Percentiles rank a stretch among this genome's conserved stretches.
These are phyloP conservation scores for Madurella fahalii DNA, from an alignment of 2,329 filamentous ascomycete species.

Conservation along the genomic window DNA sequence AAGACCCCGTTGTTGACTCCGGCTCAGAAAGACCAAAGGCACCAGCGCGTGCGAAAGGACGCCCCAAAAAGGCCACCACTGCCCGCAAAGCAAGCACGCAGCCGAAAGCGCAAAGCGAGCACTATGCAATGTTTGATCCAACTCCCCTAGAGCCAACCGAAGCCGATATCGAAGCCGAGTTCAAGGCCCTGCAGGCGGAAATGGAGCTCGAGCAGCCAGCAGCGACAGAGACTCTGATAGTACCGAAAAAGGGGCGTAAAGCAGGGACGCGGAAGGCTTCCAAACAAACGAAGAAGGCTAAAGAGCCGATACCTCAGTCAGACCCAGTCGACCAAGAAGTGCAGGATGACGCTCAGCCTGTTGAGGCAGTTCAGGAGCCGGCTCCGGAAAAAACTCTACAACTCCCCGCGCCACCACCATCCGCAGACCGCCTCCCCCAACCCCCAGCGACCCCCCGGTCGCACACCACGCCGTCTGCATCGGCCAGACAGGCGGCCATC, in stretches of 20 bases:
- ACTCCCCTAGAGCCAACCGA: conserved; percentile 43
- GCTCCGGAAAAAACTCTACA: conserved; percentile 5
- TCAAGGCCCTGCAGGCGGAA: conserved; percentile 46
- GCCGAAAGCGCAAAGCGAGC: conserved; percentile 30
- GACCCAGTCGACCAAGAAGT: conserved; percentile 20
- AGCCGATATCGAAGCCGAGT: conserved; percentile 47
- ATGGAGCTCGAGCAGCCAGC: conserved; percentile 39
- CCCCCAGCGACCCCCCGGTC: conserved; percentile 42
- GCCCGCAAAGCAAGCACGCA: conserved; percentile 27
- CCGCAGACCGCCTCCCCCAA: conserved; percentile 15
- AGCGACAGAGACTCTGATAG: conserved; percentile 36
- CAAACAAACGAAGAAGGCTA: conserved; percentile 48
- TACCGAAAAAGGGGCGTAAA: conserved; percentile 54
- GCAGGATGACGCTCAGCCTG: conserved; percentile 12
- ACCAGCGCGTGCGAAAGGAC: conserved; percentile 29
- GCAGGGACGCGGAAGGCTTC: conserved; percentile 48
- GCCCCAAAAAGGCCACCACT: conserved; percentile 28
- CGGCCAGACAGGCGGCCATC: conserved; percentile 50
- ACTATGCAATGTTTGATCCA: conserved; percentile 53
- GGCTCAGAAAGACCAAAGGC: conserved; percentile 41
- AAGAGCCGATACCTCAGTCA: conserved; percentile 28
- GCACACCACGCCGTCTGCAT: conserved; percentile 41
- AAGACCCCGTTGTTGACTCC: conserved; percentile 44
- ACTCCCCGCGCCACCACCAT: conserved; percentile 29
- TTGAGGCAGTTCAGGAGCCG: not conserved